Evolutionary conservation across 371 early-diverging fungal genomes (phyloP), one percentile per base, ranked within the genome.

Genomic region (Zopfochytrium polystomum): DNA sequence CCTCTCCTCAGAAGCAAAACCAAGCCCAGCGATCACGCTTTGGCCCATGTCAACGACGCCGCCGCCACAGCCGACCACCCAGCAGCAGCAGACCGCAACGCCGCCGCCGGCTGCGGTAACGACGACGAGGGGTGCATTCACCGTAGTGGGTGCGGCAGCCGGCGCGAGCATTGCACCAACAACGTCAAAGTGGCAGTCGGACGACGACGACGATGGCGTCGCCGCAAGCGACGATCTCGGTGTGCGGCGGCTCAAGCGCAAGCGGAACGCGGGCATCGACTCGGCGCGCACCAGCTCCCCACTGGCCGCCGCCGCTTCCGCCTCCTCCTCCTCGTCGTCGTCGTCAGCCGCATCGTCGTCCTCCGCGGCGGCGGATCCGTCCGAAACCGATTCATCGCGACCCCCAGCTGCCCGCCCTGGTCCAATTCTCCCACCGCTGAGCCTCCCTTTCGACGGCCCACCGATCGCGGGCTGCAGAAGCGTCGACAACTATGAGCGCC

Each of bases 401-500:
- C 2, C 48, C 48, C 15, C 1, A 15, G n/a, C 13, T 23, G 48
- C 13, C 48, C 2, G 18, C 31, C 25, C 18, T 15, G 18, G 18
- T 32, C 7, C 48, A 7, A n/a, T 29, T 18, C 13, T 32, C 31
- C 52, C 25, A 23, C 18, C 25, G 11, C 29, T 32, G 44, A 42
- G 43, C 30, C 13, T 23, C 44, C 29, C 60, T 7, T 51, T 67
- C 44, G 30, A 13, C 20, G 66, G 66, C 2, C 63, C 68, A 0
- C 57, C 58, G 15, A 46, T 74, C 15, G 48, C 38, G 20, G 42
- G 60, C 33, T 93, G 92, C 62, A 83, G 94, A 15, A 80, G 76
- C 62, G 92, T 92, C 0, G 91, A 91, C 61, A 73, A 80, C 54
- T 97, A 90, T 76, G 92, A 95, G 63, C 88, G 89, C 47, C 80